These are phyloP conservation scores for Candida sanyiensis DNA, from an alignment of 805 yeast genomes.

Conservation along the genomic window DNA sequence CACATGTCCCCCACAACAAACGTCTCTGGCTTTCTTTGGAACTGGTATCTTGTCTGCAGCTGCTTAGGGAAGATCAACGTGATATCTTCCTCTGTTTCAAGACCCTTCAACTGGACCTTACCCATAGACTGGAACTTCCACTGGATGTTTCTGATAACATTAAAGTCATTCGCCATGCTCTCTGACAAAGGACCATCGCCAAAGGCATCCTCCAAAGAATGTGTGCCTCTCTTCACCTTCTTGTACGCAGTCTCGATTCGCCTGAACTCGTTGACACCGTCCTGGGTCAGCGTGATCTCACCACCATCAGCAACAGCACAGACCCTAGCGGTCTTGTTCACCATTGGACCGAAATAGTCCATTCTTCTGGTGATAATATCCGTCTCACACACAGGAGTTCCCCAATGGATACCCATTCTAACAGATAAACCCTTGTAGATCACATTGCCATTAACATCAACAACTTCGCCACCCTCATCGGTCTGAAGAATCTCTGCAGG, in stretches of 20 bases:
- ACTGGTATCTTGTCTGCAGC: conserved; percentile 54
- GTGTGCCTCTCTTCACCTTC: conserved; percentile 14
- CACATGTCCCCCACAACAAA: conserved; percentile 36
- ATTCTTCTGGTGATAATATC: conserved; percentile 94
- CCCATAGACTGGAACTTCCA: conserved; percentile 68
- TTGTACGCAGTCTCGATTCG: conserved; percentile 38
- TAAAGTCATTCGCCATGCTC: conserved; percentile 59
- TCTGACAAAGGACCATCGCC: conserved; percentile 44
- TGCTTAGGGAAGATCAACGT: conserved; percentile 71
- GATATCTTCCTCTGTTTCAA: conserved; percentile 86
- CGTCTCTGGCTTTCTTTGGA: conserved; percentile 30
- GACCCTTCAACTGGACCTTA: conserved; percentile 84
- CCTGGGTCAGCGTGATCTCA: conserved; percentile 83
- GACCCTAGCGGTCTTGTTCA: conserved; percentile 88
- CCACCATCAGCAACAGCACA: conserved; percentile 97
- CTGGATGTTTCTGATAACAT: conserved; percentile 61
- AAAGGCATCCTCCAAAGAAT: conserved; percentile 35
- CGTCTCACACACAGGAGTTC: conserved; percentile 90
- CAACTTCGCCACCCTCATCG: conserved; percentile 76
- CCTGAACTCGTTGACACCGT: conserved; percentile 68
- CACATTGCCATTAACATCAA: conserved; percentile 50
- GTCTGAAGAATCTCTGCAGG: conserved; percentile 85
- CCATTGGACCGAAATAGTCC: conserved; percentile 99
- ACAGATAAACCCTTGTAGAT: conserved; percentile 89
- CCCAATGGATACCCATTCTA: conserved; percentile 99